These are phyloP conservation scores for Boletus rubescentipes DNA, from an alignment of 768 basidiomycete species.

Conservation along the genomic window DNA sequence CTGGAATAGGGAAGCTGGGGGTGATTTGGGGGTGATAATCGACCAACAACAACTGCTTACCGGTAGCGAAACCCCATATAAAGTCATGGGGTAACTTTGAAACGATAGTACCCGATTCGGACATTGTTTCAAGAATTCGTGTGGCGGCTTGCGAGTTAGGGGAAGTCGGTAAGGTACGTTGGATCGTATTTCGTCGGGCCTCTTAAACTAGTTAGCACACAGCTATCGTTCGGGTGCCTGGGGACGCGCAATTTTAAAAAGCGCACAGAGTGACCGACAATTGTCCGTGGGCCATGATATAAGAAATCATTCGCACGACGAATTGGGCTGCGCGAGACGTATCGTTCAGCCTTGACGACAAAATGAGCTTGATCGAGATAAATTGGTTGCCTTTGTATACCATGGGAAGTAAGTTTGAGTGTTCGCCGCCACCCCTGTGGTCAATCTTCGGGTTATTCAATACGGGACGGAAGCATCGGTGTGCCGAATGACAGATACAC, in stretches of 20 bases:
- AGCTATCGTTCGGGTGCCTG: constrained; percentile 9
- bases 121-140: background rate
- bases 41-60: constrained; percentile 36
- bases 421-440: background rate
- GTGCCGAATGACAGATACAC: background rate
- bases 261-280: constrained; percentile 40
- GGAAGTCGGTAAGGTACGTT: background rate
- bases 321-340: background rate
- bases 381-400: too few relatives aligned
- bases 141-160: background rate
- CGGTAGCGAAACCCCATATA: constrained; percentile 72
- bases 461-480: too few relatives aligned
- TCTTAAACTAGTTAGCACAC: background rate
- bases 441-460: too few relatives aligned
- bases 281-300: constrained; percentile 36
- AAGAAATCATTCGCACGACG: background rate
- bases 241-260: constrained; percentile 32
- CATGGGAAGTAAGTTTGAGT: background rate
- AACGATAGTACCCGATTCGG: constrained; percentile 35
- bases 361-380: background rate
- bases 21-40: background rate
- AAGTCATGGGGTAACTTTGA: constrained; percentile 56
- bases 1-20: constrained; percentile 30
- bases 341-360: background rate
- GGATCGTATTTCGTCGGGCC: background rate